Percentiles rank a stretch among this genome's conserved stretches.
Conservation (phyloP, 805 yeast genomes). For the Myxozyma nipponensis region DNA sequence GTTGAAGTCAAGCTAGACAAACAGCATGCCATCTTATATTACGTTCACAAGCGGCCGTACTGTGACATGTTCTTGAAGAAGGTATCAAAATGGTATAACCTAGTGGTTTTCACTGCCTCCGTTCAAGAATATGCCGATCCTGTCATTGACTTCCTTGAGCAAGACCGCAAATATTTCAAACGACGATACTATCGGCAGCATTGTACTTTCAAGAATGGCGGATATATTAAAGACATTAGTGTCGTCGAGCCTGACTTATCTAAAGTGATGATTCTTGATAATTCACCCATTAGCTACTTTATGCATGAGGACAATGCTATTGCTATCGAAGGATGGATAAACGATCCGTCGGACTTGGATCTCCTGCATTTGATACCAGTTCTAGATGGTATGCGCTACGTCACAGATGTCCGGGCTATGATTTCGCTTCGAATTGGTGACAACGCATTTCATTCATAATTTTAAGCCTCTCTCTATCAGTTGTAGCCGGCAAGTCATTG, state of each 20-base stretch:
- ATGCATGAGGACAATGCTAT: conserved; percentile 84
- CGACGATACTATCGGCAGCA: conserved; percentile 72
- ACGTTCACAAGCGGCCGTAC: conserved; percentile 86
- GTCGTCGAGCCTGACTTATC: conserved; percentile 55
- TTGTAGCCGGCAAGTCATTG: too few species aligned
- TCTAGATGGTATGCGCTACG: conserved; percentile 66
- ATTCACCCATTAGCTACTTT: conserved; percentile 87
- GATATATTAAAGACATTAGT: conserved; percentile 75
- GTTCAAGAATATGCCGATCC: conserved; percentile 96
- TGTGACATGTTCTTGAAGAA: conserved; percentile 79
- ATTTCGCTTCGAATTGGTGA: conserved; percentile 49
- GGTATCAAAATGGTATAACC: conserved; percentile 80
- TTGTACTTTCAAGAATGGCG: conserved; percentile 71
- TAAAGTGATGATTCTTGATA: conserved; percentile 76
- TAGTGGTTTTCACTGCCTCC: conserved; percentile 91
- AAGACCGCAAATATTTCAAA: conserved; percentile 51
- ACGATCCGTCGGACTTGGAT: conserved; percentile 88
- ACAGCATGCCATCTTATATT: conserved; percentile 74
- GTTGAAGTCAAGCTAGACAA: conserved; percentile 71
- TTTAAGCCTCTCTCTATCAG: not conserved
- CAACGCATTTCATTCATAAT: conserved; percentile 6
- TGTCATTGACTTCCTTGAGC: conserved; percentile 85
- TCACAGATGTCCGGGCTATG: conserved; percentile 79
- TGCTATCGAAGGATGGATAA: conserved; percentile 95
- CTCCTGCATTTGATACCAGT: conserved; percentile 77